Evolutionary conservation across 495 filamentous ascomycete species (phyloP), one percentile per base, ranked within the genome.

Genomic region (Penicillium riverlandense): DNA sequence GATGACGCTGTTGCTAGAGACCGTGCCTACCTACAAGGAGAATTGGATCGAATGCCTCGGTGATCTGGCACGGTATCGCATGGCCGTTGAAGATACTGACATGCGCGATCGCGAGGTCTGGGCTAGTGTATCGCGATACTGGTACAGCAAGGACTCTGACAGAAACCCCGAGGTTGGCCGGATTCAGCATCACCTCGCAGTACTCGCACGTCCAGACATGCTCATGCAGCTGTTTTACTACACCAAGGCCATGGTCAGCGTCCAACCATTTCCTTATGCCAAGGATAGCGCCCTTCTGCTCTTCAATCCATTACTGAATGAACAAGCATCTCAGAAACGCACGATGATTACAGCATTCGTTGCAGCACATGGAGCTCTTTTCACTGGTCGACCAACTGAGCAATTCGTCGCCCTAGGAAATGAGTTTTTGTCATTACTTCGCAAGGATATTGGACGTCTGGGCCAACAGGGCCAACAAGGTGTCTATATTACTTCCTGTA

Each of bases 11-110:
- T 66, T 92, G 0, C 75, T 84, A 43, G 87, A 91, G 55, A 89
- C 83, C 0, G 83, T 90, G 0, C 75, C 83, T 3, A 65, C 74
- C 0, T 95, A 90, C 53, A 76, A 84, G 47, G 85, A 90, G 37
- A 94, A 85, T 0, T 96, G 90, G 90, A 85, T 95, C 16, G 90
- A 96, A 50, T 95, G 88, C 52, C 69, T 96, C 0, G 88, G 88
- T 0, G 88, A 92, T 58, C 61, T 92, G 3, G 84, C 78, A 0
- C 62, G 82, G 29, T 86, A 85, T 41, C 68, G 81, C 0, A 90
- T 91, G 85, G 85, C 85, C 1, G 82, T 90, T 27, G 85, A 91
- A 55, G 83, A 89, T 39, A 72, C 77, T 30, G 80, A 88, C 41
- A 63, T 81, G 13, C 65, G 75, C 9, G 86, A 91, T 36, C 75